These are phyloP conservation scores for Papiliotrema nemorosa DNA, from an alignment of 1,284 basidiomycete species.

Conservation along the genomic window DNA sequence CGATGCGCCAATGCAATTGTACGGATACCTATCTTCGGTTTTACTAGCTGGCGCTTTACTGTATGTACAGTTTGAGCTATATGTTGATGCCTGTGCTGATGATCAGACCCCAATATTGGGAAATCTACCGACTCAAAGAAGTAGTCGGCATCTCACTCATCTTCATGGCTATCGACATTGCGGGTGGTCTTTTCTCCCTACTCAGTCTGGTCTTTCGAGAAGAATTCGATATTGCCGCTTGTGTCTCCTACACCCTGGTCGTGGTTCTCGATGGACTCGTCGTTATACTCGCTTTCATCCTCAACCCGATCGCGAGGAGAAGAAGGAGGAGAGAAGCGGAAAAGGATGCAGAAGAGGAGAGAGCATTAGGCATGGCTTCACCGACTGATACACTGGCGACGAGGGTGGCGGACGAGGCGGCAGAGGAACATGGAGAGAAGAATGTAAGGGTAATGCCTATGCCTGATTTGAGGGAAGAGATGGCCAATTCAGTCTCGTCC, in stretches of 20 bases:
- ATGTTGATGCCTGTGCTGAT: no score
- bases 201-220: slow-evolving; percentile 67
- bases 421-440: slow-evolving; percentile 1
- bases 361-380: no score
- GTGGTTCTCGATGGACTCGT: slow-evolving; percentile 61
- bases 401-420: background rate
- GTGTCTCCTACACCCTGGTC: slow-evolving; percentile 48
- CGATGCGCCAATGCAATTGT: slow-evolving; percentile 56
- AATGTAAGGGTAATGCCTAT: background rate
- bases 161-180: slow-evolving; percentile 68
- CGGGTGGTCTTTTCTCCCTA: slow-evolving; percentile 66
- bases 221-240: slow-evolving; percentile 64
- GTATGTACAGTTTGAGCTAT: no score
- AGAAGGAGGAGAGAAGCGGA: slow-evolving; percentile 39
- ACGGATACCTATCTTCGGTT: slow-evolving; percentile 63
- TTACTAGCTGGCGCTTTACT: slow-evolving; percentile 62
- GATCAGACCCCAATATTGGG: slow-evolving; percentile 56
- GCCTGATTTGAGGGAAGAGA: slow-evolving; percentile 1
- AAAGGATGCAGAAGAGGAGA: no score
- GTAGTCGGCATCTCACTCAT: slow-evolving; percentile 68
- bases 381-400: background rate
- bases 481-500: no score
- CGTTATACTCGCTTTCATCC: slow-evolving; percentile 58
- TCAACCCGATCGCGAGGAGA: slow-evolving; percentile 57
- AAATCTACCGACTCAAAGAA: slow-evolving; percentile 66